phyloP scores from a whole-genome alignment of 371 early-diverging fungal species.

The Mortierella sp. region DNA sequence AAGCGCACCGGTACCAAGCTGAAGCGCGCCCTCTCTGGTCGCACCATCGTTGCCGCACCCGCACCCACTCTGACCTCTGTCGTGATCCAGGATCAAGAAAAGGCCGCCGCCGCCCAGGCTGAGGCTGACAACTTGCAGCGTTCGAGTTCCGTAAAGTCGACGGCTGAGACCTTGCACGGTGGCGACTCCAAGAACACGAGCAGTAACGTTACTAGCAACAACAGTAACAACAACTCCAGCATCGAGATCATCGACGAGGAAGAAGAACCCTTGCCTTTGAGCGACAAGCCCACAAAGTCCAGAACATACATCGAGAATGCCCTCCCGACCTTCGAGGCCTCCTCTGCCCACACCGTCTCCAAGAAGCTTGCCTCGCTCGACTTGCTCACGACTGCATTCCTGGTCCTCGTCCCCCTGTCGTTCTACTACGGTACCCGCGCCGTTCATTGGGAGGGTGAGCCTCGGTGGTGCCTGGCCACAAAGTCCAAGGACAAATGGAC shows the following conservation, averaged over 20 bases:
- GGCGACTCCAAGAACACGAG: background rate
- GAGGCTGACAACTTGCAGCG: background rate
- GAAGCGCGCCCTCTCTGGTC: constrained; percentile 47
- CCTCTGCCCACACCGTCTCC: constrained; percentile 26
- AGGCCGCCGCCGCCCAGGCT: background rate
- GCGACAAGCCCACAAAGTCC: constrained; percentile 13
- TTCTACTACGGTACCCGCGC: constrained; percentile 40
- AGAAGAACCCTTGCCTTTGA: background rate
- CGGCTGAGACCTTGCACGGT: constrained; percentile 9
- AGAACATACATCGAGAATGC: constrained; percentile 29
- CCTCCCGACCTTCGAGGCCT: constrained; percentile 38
- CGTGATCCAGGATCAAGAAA: background rate
- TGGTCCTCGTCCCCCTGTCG: constrained; percentile 35
- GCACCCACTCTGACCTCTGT: constrained; percentile 13
- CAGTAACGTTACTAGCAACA: background rate
- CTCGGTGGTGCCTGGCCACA: constrained; percentile 25
- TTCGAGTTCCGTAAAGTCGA: constrained; percentile 25
- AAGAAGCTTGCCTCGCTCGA: constrained; percentile 30
- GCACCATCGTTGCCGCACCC: constrained; percentile 19
- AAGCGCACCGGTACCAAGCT: constrained; percentile 37
- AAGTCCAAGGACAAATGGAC: constrained; percentile 40
- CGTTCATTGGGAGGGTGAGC: constrained; percentile 27
- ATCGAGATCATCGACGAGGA: background rate
- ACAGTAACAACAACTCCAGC: background rate
- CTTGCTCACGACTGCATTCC: constrained; percentile 20